These are phyloP conservation scores for Rubroshorea leprosula DNA, from an alignment of 345 rosid genomes.

Conservation along the genomic window DNA sequence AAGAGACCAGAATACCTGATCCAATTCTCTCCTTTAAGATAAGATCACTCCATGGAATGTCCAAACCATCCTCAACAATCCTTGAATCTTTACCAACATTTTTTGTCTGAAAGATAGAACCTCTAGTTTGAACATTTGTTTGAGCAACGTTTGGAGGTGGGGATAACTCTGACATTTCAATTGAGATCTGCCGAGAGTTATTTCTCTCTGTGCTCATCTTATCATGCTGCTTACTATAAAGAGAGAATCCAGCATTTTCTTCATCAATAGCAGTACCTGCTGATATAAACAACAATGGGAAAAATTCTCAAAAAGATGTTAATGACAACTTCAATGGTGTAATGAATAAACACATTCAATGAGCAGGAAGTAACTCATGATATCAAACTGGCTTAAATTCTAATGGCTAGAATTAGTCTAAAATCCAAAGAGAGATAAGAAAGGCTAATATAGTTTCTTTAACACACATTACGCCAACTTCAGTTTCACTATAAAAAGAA, in stretches of 20 bases:
- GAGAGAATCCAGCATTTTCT: slow-evolving; percentile 43
- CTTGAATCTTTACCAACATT: slow-evolving; percentile 36
- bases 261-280: slow-evolving; percentile 32
- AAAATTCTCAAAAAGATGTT: slow-evolving; percentile 5
- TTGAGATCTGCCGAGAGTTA: slow-evolving; percentile 37
- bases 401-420: not conserved
- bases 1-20: slow-evolving; percentile 57
- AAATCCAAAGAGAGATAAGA: not conserved
- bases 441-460: not conserved
- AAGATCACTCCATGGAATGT: slow-evolving; percentile 90
- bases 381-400: no score
- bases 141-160: slow-evolving; percentile 29
- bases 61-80: slow-evolving; percentile 79
- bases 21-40: slow-evolving; percentile 87
- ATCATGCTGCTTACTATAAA: slow-evolving; percentile 44
- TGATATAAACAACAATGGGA: slow-evolving; percentile 16
- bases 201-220: slow-evolving; percentile 41
- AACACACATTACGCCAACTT: no score
- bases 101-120: slow-evolving; percentile 27
- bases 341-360: not conserved
- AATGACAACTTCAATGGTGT: not conserved
- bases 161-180: slow-evolving; percentile 37
- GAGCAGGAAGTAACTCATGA: not conserved
- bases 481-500: not conserved
- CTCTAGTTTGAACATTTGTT: slow-evolving; percentile 36